Percentiles rank a stretch among this genome's conserved stretches.
phyloP scores from a whole-genome alignment of 495 filamentous ascomycete species.

The Penicillium parvum region DNA sequence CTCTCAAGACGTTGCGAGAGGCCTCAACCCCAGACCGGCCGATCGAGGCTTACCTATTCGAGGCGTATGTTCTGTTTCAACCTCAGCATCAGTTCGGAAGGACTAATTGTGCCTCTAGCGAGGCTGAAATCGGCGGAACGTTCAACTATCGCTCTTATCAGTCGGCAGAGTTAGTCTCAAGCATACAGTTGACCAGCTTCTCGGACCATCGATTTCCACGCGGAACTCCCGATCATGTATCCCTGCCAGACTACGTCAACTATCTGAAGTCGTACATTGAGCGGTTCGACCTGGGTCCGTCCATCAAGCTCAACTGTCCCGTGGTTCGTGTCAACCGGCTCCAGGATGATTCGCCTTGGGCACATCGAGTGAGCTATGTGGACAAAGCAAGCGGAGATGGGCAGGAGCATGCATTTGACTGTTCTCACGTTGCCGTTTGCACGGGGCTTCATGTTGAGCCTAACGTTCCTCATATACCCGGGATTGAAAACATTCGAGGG shows the following conservation, averaged over 20 bases:
- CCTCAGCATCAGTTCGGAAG: background rate
- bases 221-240: constrained; percentile 12
- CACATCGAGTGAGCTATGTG: constrained; percentile 11
- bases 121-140: constrained; percentile 13
- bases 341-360: constrained; percentile 4
- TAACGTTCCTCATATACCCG: constrained; percentile 13
- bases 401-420: constrained; percentile 10
- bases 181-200: constrained; percentile 16
- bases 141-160: constrained; percentile 18
- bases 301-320: constrained; percentile 13
- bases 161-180: constrained; percentile 15
- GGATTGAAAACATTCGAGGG: constrained; percentile 11
- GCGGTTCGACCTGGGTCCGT: constrained; percentile 7
- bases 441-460: constrained; percentile 18
- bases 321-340: constrained; percentile 7
- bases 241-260: constrained; percentile 14
- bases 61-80: constrained; percentile 8
- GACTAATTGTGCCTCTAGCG: background rate
- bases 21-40: constrained; percentile 10
- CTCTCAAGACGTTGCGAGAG: constrained; percentile 15
- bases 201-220: constrained; percentile 17
- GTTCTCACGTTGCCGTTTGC: constrained; percentile 14
- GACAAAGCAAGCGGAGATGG: constrained; percentile 2
- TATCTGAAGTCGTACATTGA: constrained; percentile 15
- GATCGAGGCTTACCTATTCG: constrained; percentile 16